A percentile compares a stretch with the other conserved stretches of the same genome.
These are phyloP conservation scores for Neopestalotiopsis sp. DNA, from an alignment of 2,329 filamentous ascomycete genomes.

Conservation along the genomic window DNA sequence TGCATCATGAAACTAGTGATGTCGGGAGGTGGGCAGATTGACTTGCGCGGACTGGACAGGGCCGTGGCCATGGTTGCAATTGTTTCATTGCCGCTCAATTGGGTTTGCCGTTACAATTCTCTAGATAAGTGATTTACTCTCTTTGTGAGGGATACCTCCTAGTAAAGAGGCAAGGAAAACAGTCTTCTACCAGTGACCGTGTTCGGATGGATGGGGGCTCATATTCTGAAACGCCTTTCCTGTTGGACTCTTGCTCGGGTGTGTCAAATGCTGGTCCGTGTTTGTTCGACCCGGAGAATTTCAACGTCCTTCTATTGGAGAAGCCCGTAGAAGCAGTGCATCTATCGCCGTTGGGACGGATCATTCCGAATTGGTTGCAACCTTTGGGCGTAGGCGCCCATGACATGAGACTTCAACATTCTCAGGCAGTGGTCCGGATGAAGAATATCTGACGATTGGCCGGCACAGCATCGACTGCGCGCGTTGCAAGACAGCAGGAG, in stretches of 20 bases:
- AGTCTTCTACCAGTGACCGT: not conserved
- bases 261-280: constrained; percentile 15
- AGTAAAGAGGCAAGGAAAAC: not conserved
- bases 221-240: constrained; percentile 14
- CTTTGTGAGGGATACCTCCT: not conserved
- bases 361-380: constrained; percentile 5
- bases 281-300: constrained; percentile 17
- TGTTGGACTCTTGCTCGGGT: constrained; percentile 4
- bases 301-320: not conserved
- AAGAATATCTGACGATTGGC: not conserved
- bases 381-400: not conserved
- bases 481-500: not conserved
- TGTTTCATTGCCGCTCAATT: not conserved
- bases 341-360: not conserved
- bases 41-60: not conserved
- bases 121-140: no score
- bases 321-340: not conserved
- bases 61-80: not conserved
- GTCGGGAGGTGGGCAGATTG: constrained; percentile 12
- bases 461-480: not conserved
- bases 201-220: constrained; percentile 1
- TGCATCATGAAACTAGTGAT: constrained; percentile 14
- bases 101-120: not conserved
- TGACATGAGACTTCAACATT: not conserved
- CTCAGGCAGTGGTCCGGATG: not conserved